phyloP scores from a whole-genome alignment of 345 rosid genomes.

The Mangifera indica region DNA sequence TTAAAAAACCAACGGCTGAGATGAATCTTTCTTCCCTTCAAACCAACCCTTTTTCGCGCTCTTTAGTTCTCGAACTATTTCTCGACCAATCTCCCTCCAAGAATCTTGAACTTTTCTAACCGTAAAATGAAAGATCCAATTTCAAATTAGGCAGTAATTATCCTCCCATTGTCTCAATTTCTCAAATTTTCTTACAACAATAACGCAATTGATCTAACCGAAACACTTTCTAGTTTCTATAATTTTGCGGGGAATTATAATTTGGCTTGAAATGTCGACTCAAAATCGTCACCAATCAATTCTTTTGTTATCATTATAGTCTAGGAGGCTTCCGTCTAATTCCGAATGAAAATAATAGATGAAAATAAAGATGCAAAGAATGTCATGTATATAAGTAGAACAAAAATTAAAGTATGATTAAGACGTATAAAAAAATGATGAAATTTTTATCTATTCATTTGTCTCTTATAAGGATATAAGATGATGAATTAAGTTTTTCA shows the following conservation, averaged over 20 bases:
- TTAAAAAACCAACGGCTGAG: not conserved
- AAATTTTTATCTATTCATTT: too few species aligned
- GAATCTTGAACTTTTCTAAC: not conserved
- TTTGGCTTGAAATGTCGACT: constrained; percentile 10
- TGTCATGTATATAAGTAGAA: too few species aligned
- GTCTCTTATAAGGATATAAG: too few species aligned
- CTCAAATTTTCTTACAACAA: not conserved
- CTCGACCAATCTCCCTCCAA: not conserved
- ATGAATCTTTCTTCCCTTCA: not conserved
- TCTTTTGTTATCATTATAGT: not conserved
- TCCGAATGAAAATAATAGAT: too few species aligned
- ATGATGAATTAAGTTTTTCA: too few species aligned
- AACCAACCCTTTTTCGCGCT: constrained; percentile 7
- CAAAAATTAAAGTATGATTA: too few species aligned
- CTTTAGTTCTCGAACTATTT: not conserved
- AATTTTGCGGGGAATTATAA: not conserved
- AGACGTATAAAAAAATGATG: too few species aligned
- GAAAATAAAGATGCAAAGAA: too few species aligned
- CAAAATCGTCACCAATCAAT: not conserved
- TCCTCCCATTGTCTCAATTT: not conserved
- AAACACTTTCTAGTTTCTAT: not conserved
- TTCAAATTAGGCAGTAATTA: not conserved
- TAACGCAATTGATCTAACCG: too few species aligned
- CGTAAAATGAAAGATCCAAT: not conserved
- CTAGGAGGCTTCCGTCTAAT: not conserved